Evolutionary conservation across 1,284 basidiomycete genomes (phyloP).

Genomic region (Neonothopanus nambi): DNA sequence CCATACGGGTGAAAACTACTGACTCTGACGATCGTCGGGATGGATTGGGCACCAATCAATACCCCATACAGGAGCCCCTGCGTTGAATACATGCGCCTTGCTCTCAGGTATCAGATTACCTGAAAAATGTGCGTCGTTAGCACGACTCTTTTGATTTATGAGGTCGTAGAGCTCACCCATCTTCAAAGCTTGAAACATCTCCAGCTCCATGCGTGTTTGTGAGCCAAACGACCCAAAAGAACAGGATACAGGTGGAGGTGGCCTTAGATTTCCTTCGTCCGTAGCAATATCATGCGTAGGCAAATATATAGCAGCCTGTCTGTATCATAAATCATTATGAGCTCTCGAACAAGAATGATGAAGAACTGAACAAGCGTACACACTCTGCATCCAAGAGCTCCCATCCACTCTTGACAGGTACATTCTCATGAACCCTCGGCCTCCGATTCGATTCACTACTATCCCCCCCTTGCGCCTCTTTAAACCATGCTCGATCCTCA

Average conservation of each 20-base stretch:
- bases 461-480: conserved; percentile 50
- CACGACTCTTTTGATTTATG: not conserved
- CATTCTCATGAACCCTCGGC: conserved; percentile 54
- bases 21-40: conserved; percentile 57
- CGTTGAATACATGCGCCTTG: conserved; percentile 70
- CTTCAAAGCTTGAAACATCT: conserved; percentile 53
- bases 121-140: conserved; percentile 23
- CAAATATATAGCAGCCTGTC: conserved; percentile 57
- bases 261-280: conserved; percentile 47
- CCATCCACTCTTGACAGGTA: conserved; percentile 46
- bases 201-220: conserved; percentile 50
- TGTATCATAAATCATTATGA: conserved; percentile 27
- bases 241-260: conserved; percentile 58
- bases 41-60: conserved; percentile 89
- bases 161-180: conserved; percentile 50
- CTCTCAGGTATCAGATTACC: conserved; percentile 51
- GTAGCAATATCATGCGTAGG: conserved; percentile 48
- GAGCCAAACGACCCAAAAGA: conserved; percentile 59
- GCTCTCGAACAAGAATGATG: not conserved
- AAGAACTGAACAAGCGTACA: conserved; percentile 29
- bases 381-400: conserved; percentile 49
- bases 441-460: conserved; percentile 48
- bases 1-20: not conserved
- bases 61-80: conserved; percentile 84
- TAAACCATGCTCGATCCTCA: conserved; percentile 77